Evolutionary conservation across 2,329 filamentous ascomycete genomes (phyloP), one percentile per base, ranked within the genome.

Genomic region (Xylariaceae sp.): DNA sequence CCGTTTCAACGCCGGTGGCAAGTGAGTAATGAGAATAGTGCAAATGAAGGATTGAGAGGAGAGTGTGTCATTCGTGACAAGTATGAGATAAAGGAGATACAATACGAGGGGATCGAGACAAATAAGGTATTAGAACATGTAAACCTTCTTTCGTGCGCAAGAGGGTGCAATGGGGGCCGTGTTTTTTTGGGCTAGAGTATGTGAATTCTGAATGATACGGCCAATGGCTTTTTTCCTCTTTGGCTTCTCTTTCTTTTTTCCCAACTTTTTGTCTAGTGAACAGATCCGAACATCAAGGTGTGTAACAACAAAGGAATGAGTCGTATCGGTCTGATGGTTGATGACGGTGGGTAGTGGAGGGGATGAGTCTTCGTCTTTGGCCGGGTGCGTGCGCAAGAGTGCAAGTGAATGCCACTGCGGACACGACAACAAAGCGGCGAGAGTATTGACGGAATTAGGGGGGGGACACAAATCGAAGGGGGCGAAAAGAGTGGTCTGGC

Each of bases 401-500:
- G 69, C 74, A 76, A 76, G 69, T 73, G 64, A 75, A 76, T 76
- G 74, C 70, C 73, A 72, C 73, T 71, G 71, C 68, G 67, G 65
- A 61, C 59, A 59, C 52, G 55, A 51, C 39, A 45, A 35, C 41
- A 49, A 33, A 33, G 39, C 39, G 46, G 14, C 43, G 32, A 5
- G 42, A 55, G 55, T 56, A 1, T 52, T 52, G 51, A 49, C 49
- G 39, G 50, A 50, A 61, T 45, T 30, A 40, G 43, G 53, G 47
- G 47, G 36, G 49, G 42, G 48, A 51, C 52, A 49, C 42, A 57
- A 48, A 51, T 43, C 39, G 49, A 45, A 41, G 51, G 39, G 42
- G 42, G 48, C 42, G 39, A 57, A 50, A 42, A 45, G 49, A 45
- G 49, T 35, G 51, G 49, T 61, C 49, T 56, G 36, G 50, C 43